Evolutionary conservation across 2,329 filamentous ascomycete species (phyloP), one percentile per base, ranked within the genome.

Genomic region (Colletotrichum agaves): DNA sequence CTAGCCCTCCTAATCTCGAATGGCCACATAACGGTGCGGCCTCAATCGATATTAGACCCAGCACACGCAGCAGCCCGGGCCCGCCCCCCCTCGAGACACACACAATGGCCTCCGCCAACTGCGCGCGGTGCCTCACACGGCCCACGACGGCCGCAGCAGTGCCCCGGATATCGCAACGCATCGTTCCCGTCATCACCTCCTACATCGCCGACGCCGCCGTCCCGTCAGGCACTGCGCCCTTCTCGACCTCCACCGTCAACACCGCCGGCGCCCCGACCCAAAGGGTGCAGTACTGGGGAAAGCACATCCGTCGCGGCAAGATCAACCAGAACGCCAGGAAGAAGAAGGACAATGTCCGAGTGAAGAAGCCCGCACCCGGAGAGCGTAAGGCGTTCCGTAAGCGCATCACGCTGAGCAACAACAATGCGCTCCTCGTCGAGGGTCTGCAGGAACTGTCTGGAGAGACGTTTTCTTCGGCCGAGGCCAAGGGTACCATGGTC

Each of bases 321-420:
- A 60, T 71, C 43, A 63, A 53, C 39, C 69, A 71, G 60, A 71
- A 70, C 50, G 39, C 69, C 78, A 89, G 88, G 78, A 85, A 84
- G 76, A 82, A 78, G 73, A 74, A 76, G 15, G 78, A 78, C 62
- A 74, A 82, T 49, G 78, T 78, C 27, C 78, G 80, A 27, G 77
- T 81, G 62, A 87, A 86, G 78, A 84, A 88, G 15, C 91, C 92
- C 19, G 83, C 83, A 12, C 85, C 88, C 3, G 95, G 94, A 72
- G 94, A 98, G 84, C 89, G 94, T 72, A 97, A 94, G 81, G 92
- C 93, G 31, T 84, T 93, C 76, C 90, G 94, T 72, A 97, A 97
- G 83, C 90, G 93, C 73, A 93, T 99, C 74, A 90, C 97, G 67
- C 88, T 99, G 69, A 95, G 91, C 84, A 99, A 98, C 82, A 92